Evolutionary conservation across 805 yeast species (phyloP), one percentile per base, ranked within the genome.

Genomic region (Candida methanosorbosa): DNA sequence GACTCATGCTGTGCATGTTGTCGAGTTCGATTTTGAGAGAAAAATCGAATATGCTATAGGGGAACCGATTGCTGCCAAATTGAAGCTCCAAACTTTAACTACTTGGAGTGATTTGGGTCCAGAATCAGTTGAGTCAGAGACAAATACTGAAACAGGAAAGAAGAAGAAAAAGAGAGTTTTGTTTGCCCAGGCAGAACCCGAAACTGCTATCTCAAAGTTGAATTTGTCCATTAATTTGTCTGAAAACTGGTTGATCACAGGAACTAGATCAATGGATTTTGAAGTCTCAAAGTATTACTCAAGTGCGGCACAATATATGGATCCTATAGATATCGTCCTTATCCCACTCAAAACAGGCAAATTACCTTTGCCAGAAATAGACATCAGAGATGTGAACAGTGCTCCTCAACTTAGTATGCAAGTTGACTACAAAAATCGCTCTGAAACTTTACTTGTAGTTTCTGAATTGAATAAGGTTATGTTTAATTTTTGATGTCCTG

Each of bases 201-300:
- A 29, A n/a, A 32, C 27, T 9, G 31, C 50, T 19, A 30, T 38
- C 11, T 39, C 36, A 24, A 32, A 11, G 16, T 9, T 59, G 18
- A 47, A 44, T 13, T 27, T 61, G 8, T 54, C 42, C 16, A 38
- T 56, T n/a, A 22, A 38, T 19, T 54, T 53, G 13, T 38, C 36
- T 41, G 95, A 86, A 18, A 70, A 67, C 34, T 90, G 97, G 97
- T 51, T 86, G 3, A 60, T 87, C 4, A 75, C 85, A 5, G 97
- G 97, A 0, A 65, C 71, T 40, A 75, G 75, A 39, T 66, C 64
- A 37, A 73, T 75, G 30, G 51, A 62, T 9, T 71, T 86, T 40
- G 50, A 61, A 3, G 55, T 68, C 5, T 61, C 55, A 9, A 39
- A 17, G 7, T 14, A 16, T 3, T 20, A 14, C 11, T 26, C 36